These are phyloP conservation scores for Lactifluus hygrophoroides DNA, from an alignment of 768 basidiomycete genomes.

Conservation along the genomic window DNA sequence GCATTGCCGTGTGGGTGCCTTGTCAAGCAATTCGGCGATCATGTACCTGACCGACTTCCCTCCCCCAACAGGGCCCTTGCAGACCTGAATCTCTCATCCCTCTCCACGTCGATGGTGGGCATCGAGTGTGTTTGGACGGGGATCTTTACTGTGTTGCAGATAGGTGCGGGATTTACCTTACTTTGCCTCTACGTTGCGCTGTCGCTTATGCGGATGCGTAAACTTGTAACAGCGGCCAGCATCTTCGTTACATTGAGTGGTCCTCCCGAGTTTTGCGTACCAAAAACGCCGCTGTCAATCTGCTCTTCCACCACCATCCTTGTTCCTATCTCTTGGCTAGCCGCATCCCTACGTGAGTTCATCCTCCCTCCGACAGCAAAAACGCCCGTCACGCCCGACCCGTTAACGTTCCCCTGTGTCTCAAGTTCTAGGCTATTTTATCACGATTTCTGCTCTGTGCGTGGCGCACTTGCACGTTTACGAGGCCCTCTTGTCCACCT, in stretches of 20 bases:
- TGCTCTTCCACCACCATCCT: conserved; percentile 26
- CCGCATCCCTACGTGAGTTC: conserved; percentile 25
- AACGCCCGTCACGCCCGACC: not conserved
- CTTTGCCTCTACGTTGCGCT: not conserved
- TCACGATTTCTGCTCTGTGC: conserved; percentile 40
- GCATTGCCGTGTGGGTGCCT: conserved; percentile 32
- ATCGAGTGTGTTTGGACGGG: conserved; percentile 52
- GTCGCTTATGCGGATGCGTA: not conserved
- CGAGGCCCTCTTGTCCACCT: conserved; percentile 43
- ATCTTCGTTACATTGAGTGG: conserved; percentile 40
- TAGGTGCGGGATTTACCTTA: conserved; percentile 34
- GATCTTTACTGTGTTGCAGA: conserved; percentile 39
- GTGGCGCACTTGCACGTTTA: conserved; percentile 36
- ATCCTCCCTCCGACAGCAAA: not conserved
- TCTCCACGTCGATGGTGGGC: conserved; percentile 34
- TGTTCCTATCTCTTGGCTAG: conserved; percentile 26
- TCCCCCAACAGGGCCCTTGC: conserved; percentile 23
- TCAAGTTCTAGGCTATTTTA: conserved; percentile 46
- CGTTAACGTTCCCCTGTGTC: not conserved
- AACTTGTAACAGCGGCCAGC: conserved; percentile 38
- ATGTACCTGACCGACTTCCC: conserved; percentile 28
- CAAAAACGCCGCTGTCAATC: conserved; percentile 16
- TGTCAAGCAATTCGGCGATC: conserved; percentile 32
- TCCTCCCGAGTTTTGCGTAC: conserved; percentile 30
- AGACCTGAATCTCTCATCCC: conserved; percentile 31